phyloP scores from a whole-genome alignment of 192 early-diverging fungal species.

The Allomyces javanicus region DNA sequence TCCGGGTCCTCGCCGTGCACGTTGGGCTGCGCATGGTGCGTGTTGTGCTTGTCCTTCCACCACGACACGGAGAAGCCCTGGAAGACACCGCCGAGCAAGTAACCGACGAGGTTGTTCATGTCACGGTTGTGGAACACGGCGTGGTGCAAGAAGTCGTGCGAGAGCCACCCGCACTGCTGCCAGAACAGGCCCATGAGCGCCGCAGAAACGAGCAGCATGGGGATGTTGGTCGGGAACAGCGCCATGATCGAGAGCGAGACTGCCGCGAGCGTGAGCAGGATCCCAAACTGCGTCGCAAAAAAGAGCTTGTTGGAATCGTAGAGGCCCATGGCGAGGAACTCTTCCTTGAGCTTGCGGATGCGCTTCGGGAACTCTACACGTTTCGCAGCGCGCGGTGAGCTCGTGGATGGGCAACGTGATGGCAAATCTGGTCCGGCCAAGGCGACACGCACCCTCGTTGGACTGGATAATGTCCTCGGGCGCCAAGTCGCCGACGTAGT shows the following conservation, averaged over 20 bases:
- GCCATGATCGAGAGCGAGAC: constrained; percentile 27
- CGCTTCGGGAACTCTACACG: constrained; percentile 30
- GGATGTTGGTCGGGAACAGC: constrained; percentile 22
- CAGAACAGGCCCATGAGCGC: constrained; percentile 46
- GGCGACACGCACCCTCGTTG: constrained; percentile 11
- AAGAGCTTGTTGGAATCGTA: constrained; percentile 49
- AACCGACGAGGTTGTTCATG: constrained; percentile 38
- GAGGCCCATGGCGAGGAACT: constrained; percentile 29
- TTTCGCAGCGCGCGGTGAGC: neutral
- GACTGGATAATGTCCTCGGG: constrained; percentile 21
- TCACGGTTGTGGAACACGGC: constrained; percentile 50
- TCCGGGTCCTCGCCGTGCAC: constrained; percentile 63
- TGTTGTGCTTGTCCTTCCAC: constrained; percentile 83
- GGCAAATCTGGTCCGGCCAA: neutral
- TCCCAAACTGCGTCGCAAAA: constrained; percentile 38
- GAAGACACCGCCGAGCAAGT: constrained; percentile 49
- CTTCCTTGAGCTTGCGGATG: constrained; percentile 31
- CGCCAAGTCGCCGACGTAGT: constrained; percentile 50
- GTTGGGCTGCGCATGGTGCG: constrained; percentile 63
- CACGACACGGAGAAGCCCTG: constrained; percentile 61
- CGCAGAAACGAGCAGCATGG: constrained; percentile 32
- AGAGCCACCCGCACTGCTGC: constrained; percentile 70
- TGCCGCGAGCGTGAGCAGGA: constrained; percentile 27
- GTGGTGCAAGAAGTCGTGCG: constrained; percentile 67
- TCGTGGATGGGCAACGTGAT: neutral